A percentile compares a stretch with the other conserved stretches of the same genome.
These are phyloP conservation scores for Trifolium fragiferum DNA, from an alignment of 306 rosid species.

Conservation along the genomic window DNA sequence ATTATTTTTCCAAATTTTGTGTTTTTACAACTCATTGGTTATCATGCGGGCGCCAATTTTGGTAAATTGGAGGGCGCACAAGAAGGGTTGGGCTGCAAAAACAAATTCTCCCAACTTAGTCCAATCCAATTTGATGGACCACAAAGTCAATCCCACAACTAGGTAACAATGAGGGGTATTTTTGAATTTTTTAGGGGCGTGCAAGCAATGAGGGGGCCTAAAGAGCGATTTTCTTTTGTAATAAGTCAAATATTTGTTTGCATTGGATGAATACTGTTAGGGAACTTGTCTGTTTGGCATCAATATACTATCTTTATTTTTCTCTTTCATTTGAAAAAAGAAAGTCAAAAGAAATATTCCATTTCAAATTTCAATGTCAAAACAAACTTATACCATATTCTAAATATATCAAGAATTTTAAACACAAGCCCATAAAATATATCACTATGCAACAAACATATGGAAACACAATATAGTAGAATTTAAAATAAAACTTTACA, in stretches of 20 bases:
- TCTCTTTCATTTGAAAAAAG: neutral
- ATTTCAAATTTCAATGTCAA: neutral
- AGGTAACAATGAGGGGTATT: too few species aligned
- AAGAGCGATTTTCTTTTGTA: too few species aligned
- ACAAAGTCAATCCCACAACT: neutral
- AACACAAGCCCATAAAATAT: conserved; percentile 10
- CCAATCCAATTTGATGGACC: conserved; percentile 1
- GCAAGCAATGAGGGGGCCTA: too few species aligned
- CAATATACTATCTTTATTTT: neutral
- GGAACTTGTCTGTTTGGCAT: neutral
- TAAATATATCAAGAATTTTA: conserved; percentile 1
- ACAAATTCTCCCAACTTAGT: too few species aligned
- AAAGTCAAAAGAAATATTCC: neutral
- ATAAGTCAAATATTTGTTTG: neutral
- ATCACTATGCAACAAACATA: conserved; percentile 8
- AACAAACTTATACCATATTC: neutral
- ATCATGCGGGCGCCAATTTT: too few species aligned
- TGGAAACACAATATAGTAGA: conserved; percentile 1
- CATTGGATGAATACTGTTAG: neutral
- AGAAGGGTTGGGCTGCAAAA: too few species aligned
- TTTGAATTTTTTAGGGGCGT: too few species aligned
- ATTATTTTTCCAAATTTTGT: too few species aligned
- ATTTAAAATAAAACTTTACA: conserved; percentile 39
- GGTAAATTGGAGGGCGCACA: too few species aligned
- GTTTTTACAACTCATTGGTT: too few species aligned